Base-by-base conservation (phyloP, 805 yeast genomes). In the Teunomyces stri region DNA sequence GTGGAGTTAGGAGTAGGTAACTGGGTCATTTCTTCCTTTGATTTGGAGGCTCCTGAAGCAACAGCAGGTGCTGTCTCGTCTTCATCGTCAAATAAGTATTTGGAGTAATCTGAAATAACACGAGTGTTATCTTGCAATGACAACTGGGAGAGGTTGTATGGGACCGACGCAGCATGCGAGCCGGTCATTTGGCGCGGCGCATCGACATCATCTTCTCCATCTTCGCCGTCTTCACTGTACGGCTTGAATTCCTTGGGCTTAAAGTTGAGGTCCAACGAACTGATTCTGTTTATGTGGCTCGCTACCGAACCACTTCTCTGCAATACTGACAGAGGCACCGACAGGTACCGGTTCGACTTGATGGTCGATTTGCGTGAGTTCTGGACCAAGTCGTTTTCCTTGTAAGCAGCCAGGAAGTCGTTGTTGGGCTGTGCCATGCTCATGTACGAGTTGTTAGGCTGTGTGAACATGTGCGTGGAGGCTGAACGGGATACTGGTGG, bases 291-390 rank as follows among this genome's bases (percentile, higher is more conserved):
- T 20, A 43, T 30, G 16, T 18, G 22, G 33, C 48, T 45, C 22
- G 45, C 33, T 4, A 22, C 15, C 12, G 40, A 37, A 18, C 29
- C n/a, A 9, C 10, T 13, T 9, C 46, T 44, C 25, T 52, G 47
- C 28, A 39, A 27, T n/a, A 39, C 35, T 21, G 51, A 43, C 49
- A 58, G 57, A 2, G 76, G 75, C 9, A 68, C 68, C 27, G 74
- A 69, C 6, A 72, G 63, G 37, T 59, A 67, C 38, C 75, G 58
- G 45, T 58, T 69, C 3, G 70, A 61, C 50, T 59, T 65, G 29
- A 67, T 48, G 3, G 70, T 64, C 20, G 68, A 62, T 41, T 52
- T 57, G 44, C 75, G 55, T 10, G 70, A 57, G 42, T 58, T 62
- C 36, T 56, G 48, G 41, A 66, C 47, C 33, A 33, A 43, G 15